A percentile compares a stretch with the other conserved stretches of the same genome.
phyloP scores from a whole-genome alignment of 1,139 yeast species.

The Fermentozyma sake region DNA sequence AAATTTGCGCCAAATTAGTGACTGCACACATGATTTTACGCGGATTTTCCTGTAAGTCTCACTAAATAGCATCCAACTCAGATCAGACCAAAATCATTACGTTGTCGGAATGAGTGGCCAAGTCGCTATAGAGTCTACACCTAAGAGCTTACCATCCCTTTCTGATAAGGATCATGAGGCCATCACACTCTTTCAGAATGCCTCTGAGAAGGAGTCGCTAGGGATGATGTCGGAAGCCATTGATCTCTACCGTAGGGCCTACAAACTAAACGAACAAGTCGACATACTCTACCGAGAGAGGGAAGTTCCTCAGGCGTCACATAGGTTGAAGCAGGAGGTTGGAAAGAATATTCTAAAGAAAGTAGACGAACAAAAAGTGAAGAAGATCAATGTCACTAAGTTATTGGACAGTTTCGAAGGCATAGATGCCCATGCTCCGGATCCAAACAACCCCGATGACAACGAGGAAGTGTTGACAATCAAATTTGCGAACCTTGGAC shows the following conservation, averaged over 20 bases:
- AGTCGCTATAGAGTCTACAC: constrained; percentile 2
- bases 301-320: constrained; percentile 30
- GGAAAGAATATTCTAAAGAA: constrained; percentile 28
- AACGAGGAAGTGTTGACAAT: constrained; percentile 21
- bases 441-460: constrained; percentile 15
- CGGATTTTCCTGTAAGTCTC: too few relatives aligned
- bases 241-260: constrained; percentile 65
- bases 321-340: constrained; percentile 20
- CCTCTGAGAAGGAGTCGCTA: constrained; percentile 63
- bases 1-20: too few relatives aligned
- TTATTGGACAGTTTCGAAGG: constrained; percentile 29
- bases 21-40: too few relatives aligned
- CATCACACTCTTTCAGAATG: constrained; percentile 60
- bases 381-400: constrained; percentile 34
- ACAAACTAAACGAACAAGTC: constrained; percentile 60
- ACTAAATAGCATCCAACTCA: too few relatives aligned
- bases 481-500: constrained; percentile 27
- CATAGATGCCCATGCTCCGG: constrained; percentile 27
- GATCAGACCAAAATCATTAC: too few relatives aligned
- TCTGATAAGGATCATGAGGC: constrained; percentile 38
- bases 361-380: constrained; percentile 30
- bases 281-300: constrained; percentile 62
- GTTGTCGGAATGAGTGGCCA: background rate
- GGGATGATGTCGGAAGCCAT: constrained; percentile 84
- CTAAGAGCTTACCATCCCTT: too few relatives aligned